Conservation (phyloP, 345 rosid species). For the Litchi chinensis region DNA sequence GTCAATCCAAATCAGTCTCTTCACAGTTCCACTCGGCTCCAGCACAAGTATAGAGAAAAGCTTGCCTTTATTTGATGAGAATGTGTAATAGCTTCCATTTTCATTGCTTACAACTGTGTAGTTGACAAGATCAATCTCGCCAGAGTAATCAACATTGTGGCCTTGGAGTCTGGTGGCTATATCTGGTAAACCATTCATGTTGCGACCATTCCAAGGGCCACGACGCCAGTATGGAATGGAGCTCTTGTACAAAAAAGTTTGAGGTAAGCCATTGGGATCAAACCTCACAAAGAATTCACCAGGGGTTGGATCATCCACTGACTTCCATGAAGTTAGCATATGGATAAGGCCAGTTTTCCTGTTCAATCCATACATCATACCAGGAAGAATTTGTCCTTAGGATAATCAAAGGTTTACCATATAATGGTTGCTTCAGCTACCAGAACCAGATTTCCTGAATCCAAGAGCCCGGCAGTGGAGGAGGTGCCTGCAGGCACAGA, state of each 20-base stretch:
- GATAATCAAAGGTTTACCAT: conserved; percentile 47
- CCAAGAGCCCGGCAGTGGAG: conserved; percentile 26
- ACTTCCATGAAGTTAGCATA: conserved; percentile 32
- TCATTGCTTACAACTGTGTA: neutral
- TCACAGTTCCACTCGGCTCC: neutral
- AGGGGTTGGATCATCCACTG: conserved; percentile 19
- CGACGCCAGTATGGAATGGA: conserved; percentile 4
- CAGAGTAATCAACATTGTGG: neutral
- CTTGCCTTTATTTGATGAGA: neutral
- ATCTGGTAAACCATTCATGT: neutral
- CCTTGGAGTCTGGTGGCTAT: neutral
- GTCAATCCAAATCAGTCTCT: conserved; percentile 12
- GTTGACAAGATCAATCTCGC: neutral
- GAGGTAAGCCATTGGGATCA: conserved; percentile 6
- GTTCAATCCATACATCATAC: conserved; percentile 26
- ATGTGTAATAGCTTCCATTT: neutral
- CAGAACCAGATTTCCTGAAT: conserved; percentile 35
- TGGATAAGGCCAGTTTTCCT: conserved; percentile 17
- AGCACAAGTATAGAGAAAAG: neutral
- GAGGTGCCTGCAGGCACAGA: neutral
- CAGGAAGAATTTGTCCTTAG: conserved; percentile 21
- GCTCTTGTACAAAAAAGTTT: neutral
- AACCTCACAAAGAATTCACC: conserved; percentile 19
- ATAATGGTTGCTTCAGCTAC: neutral
- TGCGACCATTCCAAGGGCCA: conserved; percentile 18